Evolutionary conservation across 768 basidiomycete genomes (phyloP).

Genomic region (Phlegmacium glaucopus): DNA sequence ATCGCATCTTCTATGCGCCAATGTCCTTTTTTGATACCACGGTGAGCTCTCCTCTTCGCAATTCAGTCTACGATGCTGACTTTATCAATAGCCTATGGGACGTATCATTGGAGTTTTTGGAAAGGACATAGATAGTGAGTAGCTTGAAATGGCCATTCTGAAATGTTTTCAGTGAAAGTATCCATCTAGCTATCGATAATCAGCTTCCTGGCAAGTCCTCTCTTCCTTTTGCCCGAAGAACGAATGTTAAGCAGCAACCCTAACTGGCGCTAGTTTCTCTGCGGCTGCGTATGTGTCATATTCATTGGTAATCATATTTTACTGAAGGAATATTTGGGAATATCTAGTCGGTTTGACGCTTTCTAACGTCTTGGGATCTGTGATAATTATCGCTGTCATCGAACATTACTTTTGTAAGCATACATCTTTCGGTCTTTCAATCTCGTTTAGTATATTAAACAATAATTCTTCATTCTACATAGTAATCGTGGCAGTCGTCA

Average conservation of each 20-base stretch:
- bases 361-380: constrained; percentile 46
- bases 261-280: constrained; percentile 41
- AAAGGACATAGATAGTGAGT: constrained; percentile 61
- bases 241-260: background rate
- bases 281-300: constrained; percentile 47
- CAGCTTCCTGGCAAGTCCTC: constrained; percentile 46
- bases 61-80: background rate
- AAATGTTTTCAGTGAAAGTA: constrained; percentile 1
- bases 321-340: background rate
- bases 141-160: background rate
- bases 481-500: constrained; percentile 54
- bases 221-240: background rate
- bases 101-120: constrained; percentile 62
- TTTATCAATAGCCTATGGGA: constrained; percentile 44
- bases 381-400: constrained; percentile 54
- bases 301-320: background rate
- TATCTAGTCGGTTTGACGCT: constrained; percentile 45
- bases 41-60: constrained; percentile 22
- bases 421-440: too few relatives aligned
- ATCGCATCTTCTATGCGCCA: constrained; percentile 63
- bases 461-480: background rate
- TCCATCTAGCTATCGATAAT: constrained; percentile 50
- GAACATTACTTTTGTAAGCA: constrained; percentile 60
- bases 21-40: constrained; percentile 80
- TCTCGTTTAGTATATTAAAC: background rate